phyloP scores from a whole-genome alignment of 768 basidiomycete genomes.

The Symmetrospora coprosmae region DNA sequence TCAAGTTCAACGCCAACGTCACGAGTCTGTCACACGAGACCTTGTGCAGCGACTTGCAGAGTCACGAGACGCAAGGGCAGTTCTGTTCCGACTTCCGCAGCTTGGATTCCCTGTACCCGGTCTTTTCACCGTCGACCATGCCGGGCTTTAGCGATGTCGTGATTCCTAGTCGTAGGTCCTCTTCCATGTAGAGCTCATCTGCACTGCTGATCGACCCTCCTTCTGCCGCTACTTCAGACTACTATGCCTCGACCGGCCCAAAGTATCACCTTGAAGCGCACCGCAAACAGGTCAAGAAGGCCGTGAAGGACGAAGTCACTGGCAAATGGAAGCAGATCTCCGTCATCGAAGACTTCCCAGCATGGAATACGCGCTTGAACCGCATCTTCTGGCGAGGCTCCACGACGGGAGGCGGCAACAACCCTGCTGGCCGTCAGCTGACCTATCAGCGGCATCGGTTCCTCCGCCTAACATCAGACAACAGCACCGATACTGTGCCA shows the following conservation, averaged over 20 bases:
- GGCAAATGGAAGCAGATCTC: neutral
- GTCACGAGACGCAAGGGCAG: conserved; percentile 13
- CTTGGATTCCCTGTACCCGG: conserved; percentile 13
- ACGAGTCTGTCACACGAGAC: conserved; percentile 10
- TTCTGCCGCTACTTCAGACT: neutral
- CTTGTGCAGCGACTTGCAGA: conserved; percentile 10
- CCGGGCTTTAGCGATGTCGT: conserved; percentile 16
- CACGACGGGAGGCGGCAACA: conserved; percentile 20
- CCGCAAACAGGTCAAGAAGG: conserved; percentile 4
- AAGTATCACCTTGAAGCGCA: conserved; percentile 20
- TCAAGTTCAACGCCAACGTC: conserved; percentile 8
- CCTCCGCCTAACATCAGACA: conserved; percentile 3
- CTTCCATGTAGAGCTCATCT: too few species aligned
- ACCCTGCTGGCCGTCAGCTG: conserved; percentile 16
- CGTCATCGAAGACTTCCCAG: conserved; percentile 9
- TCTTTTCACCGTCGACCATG: conserved; percentile 16
- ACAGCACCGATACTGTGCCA: neutral
- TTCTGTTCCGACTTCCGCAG: conserved; percentile 20
- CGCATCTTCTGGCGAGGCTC: conserved; percentile 20
- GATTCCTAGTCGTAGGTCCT: conserved; percentile 15
- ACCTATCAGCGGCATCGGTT: conserved; percentile 19
- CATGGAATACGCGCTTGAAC: conserved; percentile 4
- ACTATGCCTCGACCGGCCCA: conserved; percentile 16
- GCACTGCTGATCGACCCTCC: neutral
- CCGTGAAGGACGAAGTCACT: conserved; percentile 1